These are phyloP conservation scores for Desmodesmus armatus DNA, from an alignment of 139 green algal species.

Conservation along the genomic window DNA sequence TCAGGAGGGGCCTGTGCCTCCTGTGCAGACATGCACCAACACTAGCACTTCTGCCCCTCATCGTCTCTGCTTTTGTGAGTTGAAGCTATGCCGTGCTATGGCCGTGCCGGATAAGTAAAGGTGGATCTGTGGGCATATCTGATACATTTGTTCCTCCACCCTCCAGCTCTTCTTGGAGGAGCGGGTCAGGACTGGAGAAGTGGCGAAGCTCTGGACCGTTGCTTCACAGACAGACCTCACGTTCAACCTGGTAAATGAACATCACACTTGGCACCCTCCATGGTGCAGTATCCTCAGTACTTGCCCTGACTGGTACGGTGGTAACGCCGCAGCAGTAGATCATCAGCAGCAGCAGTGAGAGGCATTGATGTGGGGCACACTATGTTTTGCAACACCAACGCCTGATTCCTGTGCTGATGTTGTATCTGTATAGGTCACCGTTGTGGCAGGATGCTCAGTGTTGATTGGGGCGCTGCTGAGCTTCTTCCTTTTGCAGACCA, in stretches of 20 bases:
- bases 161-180: constrained; percentile 83
- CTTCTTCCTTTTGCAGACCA: constrained; percentile 80
- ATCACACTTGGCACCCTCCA: no score
- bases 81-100: not conserved
- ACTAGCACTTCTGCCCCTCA: constrained; percentile 75
- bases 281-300: no score
- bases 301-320: no score
- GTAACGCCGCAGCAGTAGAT: no score
- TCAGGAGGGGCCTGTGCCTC: constrained; percentile 89
- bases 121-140: not conserved
- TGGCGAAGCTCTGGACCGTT: constrained; percentile 71
- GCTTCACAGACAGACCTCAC: constrained; percentile 86
- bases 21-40: constrained; percentile 77
- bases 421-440: constrained; percentile 72
- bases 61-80: not conserved
- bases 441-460: constrained; percentile 71
- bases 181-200: constrained; percentile 83
- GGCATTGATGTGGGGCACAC: no score
- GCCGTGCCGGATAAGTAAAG: not conserved
- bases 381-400: no score
- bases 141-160: not conserved
- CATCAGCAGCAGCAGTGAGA: no score
- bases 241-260: constrained; percentile 93
- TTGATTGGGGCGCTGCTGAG: constrained; percentile 68
- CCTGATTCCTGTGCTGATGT: no score